Percentiles rank a stretch among this genome's conserved stretches.
Conservation (phyloP, 2,329 filamentous ascomycete species). For the Fusarium sp. region DNA sequence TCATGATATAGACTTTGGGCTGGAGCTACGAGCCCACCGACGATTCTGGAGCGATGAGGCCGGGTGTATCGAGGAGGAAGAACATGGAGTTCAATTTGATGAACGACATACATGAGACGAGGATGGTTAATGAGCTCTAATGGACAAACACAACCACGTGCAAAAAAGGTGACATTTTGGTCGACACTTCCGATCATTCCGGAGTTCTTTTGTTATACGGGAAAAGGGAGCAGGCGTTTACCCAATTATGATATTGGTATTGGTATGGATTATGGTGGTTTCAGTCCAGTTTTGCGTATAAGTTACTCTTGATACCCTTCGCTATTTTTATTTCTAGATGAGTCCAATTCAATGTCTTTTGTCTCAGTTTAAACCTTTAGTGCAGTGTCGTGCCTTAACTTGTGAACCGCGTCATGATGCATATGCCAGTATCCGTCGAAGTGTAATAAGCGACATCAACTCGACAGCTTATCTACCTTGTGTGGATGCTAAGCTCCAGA, state of each 20-base stretch:
- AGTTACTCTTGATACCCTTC: constrained; percentile 47
- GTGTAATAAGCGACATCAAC: constrained; percentile 16
- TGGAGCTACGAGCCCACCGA: constrained; percentile 56
- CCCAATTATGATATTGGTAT: constrained; percentile 11
- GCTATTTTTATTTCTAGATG: constrained; percentile 34
- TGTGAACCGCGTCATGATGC: constrained; percentile 5
- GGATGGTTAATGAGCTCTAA: constrained; percentile 31
- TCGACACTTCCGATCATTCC: constrained; percentile 23
- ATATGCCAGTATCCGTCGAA: constrained; percentile 30
- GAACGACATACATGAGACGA: constrained; percentile 45
- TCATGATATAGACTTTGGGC: constrained; percentile 52
- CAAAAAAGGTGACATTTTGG: constrained; percentile 23
- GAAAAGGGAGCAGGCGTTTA: constrained; percentile 26
- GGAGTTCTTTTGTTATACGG: constrained; percentile 33
- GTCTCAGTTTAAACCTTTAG: background rate
- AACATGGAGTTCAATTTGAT: constrained; percentile 46
- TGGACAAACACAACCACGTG: constrained; percentile 21
- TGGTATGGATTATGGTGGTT: constrained; percentile 3
- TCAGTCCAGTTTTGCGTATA: constrained; percentile 29
- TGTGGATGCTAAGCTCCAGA: constrained; percentile 4
- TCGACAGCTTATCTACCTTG: background rate
- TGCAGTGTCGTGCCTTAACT: background rate
- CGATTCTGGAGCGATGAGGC: constrained; percentile 54
- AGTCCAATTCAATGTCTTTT: constrained; percentile 24
- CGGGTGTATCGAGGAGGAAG: constrained; percentile 58